A percentile compares a stretch with the other conserved stretches of the same genome.
phyloP scores from a whole-genome alignment of 2,329 filamentous ascomycete genomes.

The Beauveria bassiana region DNA sequence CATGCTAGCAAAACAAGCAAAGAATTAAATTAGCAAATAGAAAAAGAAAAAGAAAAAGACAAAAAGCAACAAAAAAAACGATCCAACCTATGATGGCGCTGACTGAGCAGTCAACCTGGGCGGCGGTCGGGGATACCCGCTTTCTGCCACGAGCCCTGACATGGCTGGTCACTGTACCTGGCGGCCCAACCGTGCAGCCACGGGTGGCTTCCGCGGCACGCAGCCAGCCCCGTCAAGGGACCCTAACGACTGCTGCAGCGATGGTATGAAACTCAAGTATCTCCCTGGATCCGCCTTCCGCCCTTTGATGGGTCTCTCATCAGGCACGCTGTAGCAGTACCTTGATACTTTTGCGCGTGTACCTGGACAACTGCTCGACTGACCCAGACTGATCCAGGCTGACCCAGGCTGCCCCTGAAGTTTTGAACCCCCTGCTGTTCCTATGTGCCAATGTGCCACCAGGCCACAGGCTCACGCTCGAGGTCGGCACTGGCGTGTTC shows the following conservation, averaged over 20 bases:
- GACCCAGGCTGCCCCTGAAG: background rate
- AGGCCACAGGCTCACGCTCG: too few relatives aligned
- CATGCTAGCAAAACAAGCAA: background rate
- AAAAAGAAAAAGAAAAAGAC: background rate
- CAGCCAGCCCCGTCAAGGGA: background rate
- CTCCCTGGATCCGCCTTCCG: background rate
- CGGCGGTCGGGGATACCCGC: constrained; percentile 4
- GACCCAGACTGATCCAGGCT: too few relatives aligned
- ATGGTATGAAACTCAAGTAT: constrained; percentile 3
- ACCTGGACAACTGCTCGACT: background rate
- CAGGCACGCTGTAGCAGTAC: constrained; percentile 7
- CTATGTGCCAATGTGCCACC: too few relatives aligned
- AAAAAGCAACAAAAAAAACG: background rate
- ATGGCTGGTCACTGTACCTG: constrained; percentile 9
- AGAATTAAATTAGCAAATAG: too few relatives aligned
- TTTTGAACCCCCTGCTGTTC: too few relatives aligned
- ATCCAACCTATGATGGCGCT: background rate
- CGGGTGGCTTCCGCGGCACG: constrained; percentile 8
- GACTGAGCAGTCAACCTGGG: background rate
- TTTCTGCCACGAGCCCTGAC: background rate
- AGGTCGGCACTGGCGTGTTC: too few relatives aligned
- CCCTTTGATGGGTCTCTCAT: background rate
- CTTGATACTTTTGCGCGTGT: background rate
- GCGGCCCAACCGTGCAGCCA: constrained; percentile 6
- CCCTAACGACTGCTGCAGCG: background rate